phyloP scores from a whole-genome alignment of 2,329 filamentous ascomycete genomes.

The Penicillium sp. region DNA sequence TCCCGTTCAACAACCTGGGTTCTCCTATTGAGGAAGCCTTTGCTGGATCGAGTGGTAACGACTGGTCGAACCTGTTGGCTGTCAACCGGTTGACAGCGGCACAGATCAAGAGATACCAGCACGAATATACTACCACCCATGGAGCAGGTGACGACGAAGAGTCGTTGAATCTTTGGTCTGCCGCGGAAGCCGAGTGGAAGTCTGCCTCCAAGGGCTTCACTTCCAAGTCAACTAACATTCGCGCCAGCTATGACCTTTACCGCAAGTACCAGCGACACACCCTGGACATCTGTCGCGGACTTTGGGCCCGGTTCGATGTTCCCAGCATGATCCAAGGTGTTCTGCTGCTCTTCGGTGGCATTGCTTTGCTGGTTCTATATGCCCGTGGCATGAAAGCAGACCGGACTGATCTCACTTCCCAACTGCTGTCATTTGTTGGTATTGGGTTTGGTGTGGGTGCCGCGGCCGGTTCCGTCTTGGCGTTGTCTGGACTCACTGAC shows the following conservation, averaged over 20 bases:
- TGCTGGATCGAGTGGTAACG: slow-evolving; percentile 64
- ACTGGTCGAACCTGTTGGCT: slow-evolving; percentile 74
- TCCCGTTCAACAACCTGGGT: slow-evolving; percentile 95
- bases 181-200: slow-evolving; percentile 58
- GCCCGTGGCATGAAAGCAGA: slow-evolving; percentile 59
- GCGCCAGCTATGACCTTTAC: slow-evolving; percentile 58
- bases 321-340: slow-evolving; percentile 82
- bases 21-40: slow-evolving; percentile 94
- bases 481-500: slow-evolving; percentile 27
- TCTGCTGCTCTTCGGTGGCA: slow-evolving; percentile 64
- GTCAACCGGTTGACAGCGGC: slow-evolving; percentile 77
- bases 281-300: slow-evolving; percentile 71
- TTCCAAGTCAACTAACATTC: slow-evolving; percentile 39
- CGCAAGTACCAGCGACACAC: slow-evolving; percentile 75
- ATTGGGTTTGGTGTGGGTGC: slow-evolving; percentile 51
- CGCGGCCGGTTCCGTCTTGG: slow-evolving; percentile 26
- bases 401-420: slow-evolving; percentile 53
- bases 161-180: slow-evolving; percentile 60
- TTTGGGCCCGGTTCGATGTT: slow-evolving; percentile 93
- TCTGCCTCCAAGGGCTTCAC: slow-evolving; percentile 43
- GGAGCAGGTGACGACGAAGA: slow-evolving; percentile 64
- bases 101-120: slow-evolving; percentile 86
- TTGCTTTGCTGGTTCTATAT: slow-evolving; percentile 72
- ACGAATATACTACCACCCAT: slow-evolving; percentile 73
- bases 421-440: slow-evolving; percentile 53